Evolutionary conservation across 1,284 basidiomycete genomes (phyloP), one percentile per base, ranked within the genome.

Genomic region (Ustilago nuda): DNA sequence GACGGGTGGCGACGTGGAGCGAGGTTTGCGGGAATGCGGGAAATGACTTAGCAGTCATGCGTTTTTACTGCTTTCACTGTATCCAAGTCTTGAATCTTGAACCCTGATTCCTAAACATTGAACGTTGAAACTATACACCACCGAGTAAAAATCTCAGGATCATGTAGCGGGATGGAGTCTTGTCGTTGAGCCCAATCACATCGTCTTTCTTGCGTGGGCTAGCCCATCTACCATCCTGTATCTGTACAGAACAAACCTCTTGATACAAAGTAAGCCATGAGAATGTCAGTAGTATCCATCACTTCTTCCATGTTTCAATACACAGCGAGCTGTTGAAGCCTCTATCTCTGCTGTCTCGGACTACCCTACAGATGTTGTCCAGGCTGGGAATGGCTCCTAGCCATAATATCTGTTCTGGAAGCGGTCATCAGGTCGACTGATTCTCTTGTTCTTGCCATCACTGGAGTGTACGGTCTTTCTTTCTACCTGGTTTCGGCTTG

Each of bases 401-500:
- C 58, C 71, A 73, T 73, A 17, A 63, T 67, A 11, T 60, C 30
- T 6, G 52, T 39, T 5, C 71, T 33, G 0, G 53, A 15, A 30
- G 48, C 48, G 5, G 48, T 50, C 48, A 50, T 52, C 60, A 55
- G 52, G 27, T 73, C 65, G 57, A 63, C 55, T 12, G 54, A 61
- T 33, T 70, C 66, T 3, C 72, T 30, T 43, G 56, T 69, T 8
- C 72, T 33, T 41, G 56, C 56, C 46, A 70, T 45, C 12, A 74
- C 66, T 4, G 72, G 66, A 1, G 72, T 70, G 13, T 55, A 50
- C 0, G 72, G 72, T 48, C 72, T 56, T 3, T 48, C 41, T 8
- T 37, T 36, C 15, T 56, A 1, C 13, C n/a, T n/a, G 6, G 8
- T 45, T 19, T 19, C 11, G n/a, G 7, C 54, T 15, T 36, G 27